A percentile compares a stretch with the other conserved stretches of the same genome.
Evolutionary conservation across 2,329 filamentous ascomycete species (phyloP).

Genomic region (Sporothrix euskadiensis): DNA sequence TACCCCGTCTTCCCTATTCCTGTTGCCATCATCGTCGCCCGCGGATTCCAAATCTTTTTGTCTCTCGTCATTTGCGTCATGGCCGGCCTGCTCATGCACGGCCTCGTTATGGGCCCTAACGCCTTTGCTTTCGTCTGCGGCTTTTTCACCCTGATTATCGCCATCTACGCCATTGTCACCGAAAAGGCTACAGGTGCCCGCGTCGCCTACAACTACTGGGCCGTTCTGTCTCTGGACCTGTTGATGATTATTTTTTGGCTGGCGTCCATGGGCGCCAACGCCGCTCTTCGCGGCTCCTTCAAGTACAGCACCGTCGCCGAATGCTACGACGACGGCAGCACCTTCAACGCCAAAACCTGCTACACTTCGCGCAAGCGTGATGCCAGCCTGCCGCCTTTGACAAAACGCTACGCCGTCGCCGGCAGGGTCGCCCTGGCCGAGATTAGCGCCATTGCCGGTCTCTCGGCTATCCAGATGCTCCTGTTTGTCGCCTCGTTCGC

Average conservation of each 20-base stretch:
- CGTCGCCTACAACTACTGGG: constrained; percentile 40
- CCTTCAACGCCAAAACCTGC: constrained; percentile 36
- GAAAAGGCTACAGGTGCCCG: constrained; percentile 37
- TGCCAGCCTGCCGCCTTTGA: background rate
- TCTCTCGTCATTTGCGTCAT: constrained; percentile 36
- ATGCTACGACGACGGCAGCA: constrained; percentile 38
- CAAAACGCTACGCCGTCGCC: constrained; percentile 34
- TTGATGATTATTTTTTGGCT: constrained; percentile 41
- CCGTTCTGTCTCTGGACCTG: constrained; percentile 38
- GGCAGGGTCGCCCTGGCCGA: constrained; percentile 32
- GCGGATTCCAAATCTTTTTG: constrained; percentile 38
- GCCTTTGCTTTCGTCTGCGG: constrained; percentile 38
- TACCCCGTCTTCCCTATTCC: constrained; percentile 36
- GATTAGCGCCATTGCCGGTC: constrained; percentile 39
- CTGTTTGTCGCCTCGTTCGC: constrained; percentile 48
- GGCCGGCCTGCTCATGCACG: constrained; percentile 38
- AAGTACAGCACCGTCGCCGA: constrained; percentile 30
- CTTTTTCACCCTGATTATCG: constrained; percentile 38
- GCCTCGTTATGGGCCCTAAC: constrained; percentile 34
- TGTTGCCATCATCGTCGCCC: constrained; percentile 35
- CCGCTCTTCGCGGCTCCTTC: constrained; percentile 37
- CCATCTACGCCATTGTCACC: constrained; percentile 36
- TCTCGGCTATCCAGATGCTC: constrained; percentile 37
- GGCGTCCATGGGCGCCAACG: constrained; percentile 39
- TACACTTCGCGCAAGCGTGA: constrained; percentile 30